Base-by-base conservation (phyloP, 2,329 filamentous ascomycete species). In the Graphilbum fragrans region DNA sequence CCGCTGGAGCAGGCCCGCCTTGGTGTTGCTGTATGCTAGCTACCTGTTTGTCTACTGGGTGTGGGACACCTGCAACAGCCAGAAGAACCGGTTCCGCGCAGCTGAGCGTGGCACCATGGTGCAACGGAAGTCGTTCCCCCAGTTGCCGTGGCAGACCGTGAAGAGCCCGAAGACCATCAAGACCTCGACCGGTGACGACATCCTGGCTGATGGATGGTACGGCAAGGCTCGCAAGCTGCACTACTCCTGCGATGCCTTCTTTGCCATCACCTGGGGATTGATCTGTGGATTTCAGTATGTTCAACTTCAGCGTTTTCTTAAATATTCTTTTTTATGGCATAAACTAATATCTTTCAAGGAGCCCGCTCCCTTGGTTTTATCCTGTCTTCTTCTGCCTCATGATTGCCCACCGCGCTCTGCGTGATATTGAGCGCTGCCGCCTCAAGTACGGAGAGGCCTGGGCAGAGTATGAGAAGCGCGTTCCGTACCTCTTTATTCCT, bases 321-420 rank as follows among this genome's bases (percentile, higher is more conserved):
- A 17, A 16, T 16, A 29, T 21, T 32, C 16, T 11, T 8, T 25
- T 16, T 12, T 11, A 11, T 34, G 17, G 14, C 2, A 7, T 19
- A 12, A 27, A 16, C 39, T 39, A 36, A 38, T 25, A 17, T 5
- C 25, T 18, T 6, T 3, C 22, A n/a, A 50, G 47, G 52, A 86
- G 80, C 53, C 84, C 85, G 0, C 90, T 93, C 62, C 86, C 86
- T 0, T 94, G 86, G 85, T 93, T 94, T 61, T 92, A 93, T 55
- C 82, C 85, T 0, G 59, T 85, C 36, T 94, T 94, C 69, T 94
- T 94, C 59, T 67, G 67, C 29, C 64, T 65, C 50, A 92, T 92
- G 85, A 92, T 93, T 55, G 67, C 77, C 3, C 86, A 93, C 61
- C 81, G 86, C 44, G 82, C 84, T 11, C 62, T 65, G 40, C 72